phyloP scores from a whole-genome alignment of 2,329 filamentous ascomycete genomes.

The Aspergillus hortae region DNA sequence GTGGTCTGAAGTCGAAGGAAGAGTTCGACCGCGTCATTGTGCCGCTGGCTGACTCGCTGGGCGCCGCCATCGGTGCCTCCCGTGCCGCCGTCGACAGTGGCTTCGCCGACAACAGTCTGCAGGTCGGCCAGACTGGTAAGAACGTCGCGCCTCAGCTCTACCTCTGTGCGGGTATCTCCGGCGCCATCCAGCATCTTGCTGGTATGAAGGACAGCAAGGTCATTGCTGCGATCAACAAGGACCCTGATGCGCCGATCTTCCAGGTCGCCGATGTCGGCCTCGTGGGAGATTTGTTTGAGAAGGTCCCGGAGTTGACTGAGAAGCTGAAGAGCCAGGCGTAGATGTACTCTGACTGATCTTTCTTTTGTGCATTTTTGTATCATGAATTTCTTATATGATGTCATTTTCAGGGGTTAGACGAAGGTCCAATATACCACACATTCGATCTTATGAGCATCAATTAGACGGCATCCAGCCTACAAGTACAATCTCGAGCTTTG shows the following conservation, averaged over 20 bases:
- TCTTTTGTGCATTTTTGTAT: constrained; percentile 16
- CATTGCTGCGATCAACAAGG: constrained; percentile 98
- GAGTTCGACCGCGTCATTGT: constrained; percentile 93
- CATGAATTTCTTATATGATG: constrained; percentile 12
- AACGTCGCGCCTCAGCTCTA: constrained; percentile 96
- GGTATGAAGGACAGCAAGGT: constrained; percentile 99
- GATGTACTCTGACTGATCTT: constrained; percentile 6
- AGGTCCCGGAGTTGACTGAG: constrained; percentile 91
- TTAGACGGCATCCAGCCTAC: neutral
- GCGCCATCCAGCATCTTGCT: constrained; percentile 95
- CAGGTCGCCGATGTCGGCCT: constrained; percentile 95
- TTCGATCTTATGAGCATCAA: neutral
- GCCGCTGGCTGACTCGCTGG: constrained; percentile 85
- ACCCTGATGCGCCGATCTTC: constrained; percentile 94
- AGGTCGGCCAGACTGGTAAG: constrained; percentile 98
- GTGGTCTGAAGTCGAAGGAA: constrained; percentile 95
- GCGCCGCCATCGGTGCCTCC: constrained; percentile 93
- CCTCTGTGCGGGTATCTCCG: constrained; percentile 90
- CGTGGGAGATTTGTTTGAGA: constrained; percentile 92
- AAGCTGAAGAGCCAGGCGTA: constrained; percentile 66
- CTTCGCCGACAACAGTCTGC: constrained; percentile 96
- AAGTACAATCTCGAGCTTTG: neutral
- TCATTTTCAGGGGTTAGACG: constrained; percentile 2
- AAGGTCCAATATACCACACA: constrained; percentile 12
- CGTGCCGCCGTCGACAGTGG: constrained; percentile 94